Conservation (phyloP, 2,329 filamentous ascomycete genomes). For the Xylaria sp. region DNA sequence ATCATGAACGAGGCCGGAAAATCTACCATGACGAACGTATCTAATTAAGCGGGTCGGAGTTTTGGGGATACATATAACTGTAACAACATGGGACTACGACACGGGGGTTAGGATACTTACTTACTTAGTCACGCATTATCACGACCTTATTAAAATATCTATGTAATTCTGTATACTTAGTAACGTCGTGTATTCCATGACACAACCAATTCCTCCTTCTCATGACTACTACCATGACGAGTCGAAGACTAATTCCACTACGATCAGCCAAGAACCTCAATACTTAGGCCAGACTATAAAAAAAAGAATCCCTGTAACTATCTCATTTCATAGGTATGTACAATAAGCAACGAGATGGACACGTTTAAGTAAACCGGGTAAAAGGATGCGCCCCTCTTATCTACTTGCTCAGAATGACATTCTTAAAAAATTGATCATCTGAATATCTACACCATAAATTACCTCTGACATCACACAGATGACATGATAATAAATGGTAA, state of each 20-base stretch:
- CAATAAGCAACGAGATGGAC: not conserved
- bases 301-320: constrained; percentile 10
- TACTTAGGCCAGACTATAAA: not conserved
- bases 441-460: not conserved
- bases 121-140: constrained; percentile 26
- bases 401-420: not conserved
- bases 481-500: not conserved
- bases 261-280: not conserved
- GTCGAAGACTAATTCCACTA: not conserved
- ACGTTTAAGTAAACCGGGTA: constrained; percentile 27
- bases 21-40: not conserved
- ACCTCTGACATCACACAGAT: too few relatives aligned
- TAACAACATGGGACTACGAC: constrained; percentile 2
- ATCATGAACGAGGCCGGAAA: constrained; percentile 5
- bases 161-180: constrained; percentile 32
- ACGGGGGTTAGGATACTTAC: not conserved
- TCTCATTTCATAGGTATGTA: not conserved
- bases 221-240: not conserved
- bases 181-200: constrained; percentile 6
- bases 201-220: not conserved
- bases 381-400: constrained; percentile 6
- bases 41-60: constrained; percentile 29
- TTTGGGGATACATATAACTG: constrained; percentile 4
- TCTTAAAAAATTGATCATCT: not conserved
- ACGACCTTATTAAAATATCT: constrained; percentile 36